These are phyloP conservation scores for Paraleonurus japonicus DNA, from an alignment of 257 asterid genomes.

Conservation along the genomic window DNA sequence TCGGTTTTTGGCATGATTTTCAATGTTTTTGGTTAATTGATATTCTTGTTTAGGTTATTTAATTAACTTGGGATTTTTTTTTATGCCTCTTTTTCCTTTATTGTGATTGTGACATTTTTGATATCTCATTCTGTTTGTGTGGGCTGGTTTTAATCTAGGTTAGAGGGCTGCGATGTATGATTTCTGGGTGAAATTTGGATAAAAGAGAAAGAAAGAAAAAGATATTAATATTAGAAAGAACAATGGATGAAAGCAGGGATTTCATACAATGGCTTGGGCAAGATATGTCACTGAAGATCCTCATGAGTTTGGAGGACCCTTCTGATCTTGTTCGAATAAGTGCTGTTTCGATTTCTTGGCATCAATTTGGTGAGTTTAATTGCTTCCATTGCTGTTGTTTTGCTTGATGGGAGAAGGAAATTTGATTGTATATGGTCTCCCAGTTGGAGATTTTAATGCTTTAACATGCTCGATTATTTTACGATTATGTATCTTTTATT, in stretches of 20 bases:
- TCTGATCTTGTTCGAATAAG: constrained; percentile 61
- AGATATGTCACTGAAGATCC: constrained; percentile 56
- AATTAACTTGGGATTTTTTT: background rate
- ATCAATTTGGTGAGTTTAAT: constrained; percentile 54
- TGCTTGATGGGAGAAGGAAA: background rate
- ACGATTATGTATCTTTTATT: background rate
- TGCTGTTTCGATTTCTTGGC: constrained; percentile 79
- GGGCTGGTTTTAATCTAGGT: constrained; percentile 16
- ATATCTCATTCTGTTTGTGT: constrained; percentile 1
- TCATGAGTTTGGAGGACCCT: constrained; percentile 63
- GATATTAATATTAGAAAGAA: background rate
- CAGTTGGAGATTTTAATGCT: background rate
- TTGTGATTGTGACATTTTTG: background rate
- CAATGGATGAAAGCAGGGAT: constrained; percentile 49
- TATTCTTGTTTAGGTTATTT: background rate
- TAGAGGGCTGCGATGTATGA: constrained; percentile 8
- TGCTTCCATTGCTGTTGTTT: background rate
- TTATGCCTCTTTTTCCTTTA: background rate
- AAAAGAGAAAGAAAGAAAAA: background rate
- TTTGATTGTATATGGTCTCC: constrained; percentile 15
- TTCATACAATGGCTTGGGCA: constrained; percentile 56
- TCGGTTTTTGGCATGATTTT: background rate
- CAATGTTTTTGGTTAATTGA: background rate
- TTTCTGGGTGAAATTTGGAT: constrained; percentile 10
- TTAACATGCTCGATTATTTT: background rate